Percentiles rank a stretch among this genome's conserved stretches.
phyloP scores from a whole-genome alignment of 164 flowering plant genomes.

The Saururus chinensis region DNA sequence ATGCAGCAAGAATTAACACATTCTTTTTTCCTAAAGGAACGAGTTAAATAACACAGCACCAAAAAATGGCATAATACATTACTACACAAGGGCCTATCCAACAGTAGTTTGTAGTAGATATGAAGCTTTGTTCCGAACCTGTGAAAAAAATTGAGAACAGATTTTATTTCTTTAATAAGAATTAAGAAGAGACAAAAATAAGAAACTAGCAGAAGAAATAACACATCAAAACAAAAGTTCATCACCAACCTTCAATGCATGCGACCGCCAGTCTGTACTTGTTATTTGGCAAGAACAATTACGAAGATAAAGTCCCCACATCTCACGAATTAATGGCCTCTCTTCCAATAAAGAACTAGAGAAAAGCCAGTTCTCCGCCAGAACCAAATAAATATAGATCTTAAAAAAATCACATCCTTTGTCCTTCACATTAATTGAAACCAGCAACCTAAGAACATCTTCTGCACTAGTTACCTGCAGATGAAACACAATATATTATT shows the following conservation, averaged over 20 bases:
- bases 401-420: conserved; percentile 46
- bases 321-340: conserved; percentile 28
- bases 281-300: conserved; percentile 63
- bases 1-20: too few relatives aligned
- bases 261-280: conserved; percentile 62
- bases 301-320: conserved; percentile 59
- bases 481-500: background rate
- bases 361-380: conserved; percentile 68
- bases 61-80: too few relatives aligned
- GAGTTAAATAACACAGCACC: too few relatives aligned
- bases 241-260: conserved; percentile 63
- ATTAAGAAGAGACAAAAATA: too few relatives aligned
- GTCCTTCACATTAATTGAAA: conserved; percentile 51
- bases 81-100: background rate
- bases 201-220: background rate
- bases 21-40: too few relatives aligned
- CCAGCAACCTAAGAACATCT: conserved; percentile 38
- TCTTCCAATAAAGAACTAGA: conserved; percentile 26
- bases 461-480: conserved; percentile 38
- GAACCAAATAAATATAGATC: conserved; percentile 50
- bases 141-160: conserved; percentile 9
- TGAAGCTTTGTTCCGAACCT: conserved; percentile 82
- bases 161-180: too few relatives aligned
- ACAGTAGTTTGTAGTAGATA: conserved; percentile 48
- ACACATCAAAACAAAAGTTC: conserved; percentile 1